Evolutionary conservation across 768 basidiomycete genomes (phyloP), one percentile per base, ranked within the genome.

Genomic region (Dictyophora rubrovolvata): DNA sequence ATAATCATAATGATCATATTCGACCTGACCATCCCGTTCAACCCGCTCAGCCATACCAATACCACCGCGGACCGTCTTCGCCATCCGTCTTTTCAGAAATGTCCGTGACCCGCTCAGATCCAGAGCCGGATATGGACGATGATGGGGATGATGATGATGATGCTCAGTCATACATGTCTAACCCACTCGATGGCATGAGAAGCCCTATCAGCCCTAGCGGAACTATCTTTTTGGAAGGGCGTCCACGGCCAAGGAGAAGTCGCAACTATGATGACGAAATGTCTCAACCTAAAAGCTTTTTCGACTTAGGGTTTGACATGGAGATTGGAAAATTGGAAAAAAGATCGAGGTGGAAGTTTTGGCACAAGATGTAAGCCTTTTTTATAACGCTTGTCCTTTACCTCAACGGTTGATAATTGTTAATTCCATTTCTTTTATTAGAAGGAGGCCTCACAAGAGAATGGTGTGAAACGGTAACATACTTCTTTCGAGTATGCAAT

Each of bases 341-440:
- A n/a, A 5, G 11, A 6, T 33, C 55, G 12, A 20, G 48, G 22
- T 56, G 55, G 55, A 56, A 56, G 35, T 56, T 56, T 23, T 56
- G 55, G 55, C 17, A n/a, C 7, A 48, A 48, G 18, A 49, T 23
- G 47, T 33, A 48, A 18, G 46, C 21, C 28, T 46, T 10, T 42
- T 46, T 10, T 42, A 42, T 3, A 33, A 34, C 14, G 42, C 18
- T 6, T 18, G 2, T 21, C 48, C 12, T 48, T 33, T 18, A 7
- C 34, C 33, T n/a, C 14, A 2, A 46, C 18, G n/a, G 9, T 48
- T 6, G 21, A n/a, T n/a, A n/a, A n/a, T n/a, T n/a, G n/a, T 22
- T 51, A 18, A 12, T 51, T 11, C 11, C 50, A 4, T 14, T 14
- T 51, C 21, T 51, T 12, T 16, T 51, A 20, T 14, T 22, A 22